phyloP scores from a whole-genome alignment of 768 basidiomycete species.

The Gloeopeniophorella convolvens region DNA sequence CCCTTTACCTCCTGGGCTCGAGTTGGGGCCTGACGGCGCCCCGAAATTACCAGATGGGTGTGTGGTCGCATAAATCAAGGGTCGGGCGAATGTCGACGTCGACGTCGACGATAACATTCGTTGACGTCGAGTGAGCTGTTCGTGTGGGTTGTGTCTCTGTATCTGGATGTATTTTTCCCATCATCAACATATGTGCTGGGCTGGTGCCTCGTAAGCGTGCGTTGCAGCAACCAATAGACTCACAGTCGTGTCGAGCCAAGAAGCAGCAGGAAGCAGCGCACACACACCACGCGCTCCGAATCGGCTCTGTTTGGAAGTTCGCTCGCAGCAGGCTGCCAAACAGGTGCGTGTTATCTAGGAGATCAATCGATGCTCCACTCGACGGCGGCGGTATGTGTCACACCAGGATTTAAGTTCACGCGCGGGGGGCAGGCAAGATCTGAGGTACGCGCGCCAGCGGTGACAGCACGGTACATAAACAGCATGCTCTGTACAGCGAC shows the following conservation, averaged over 20 bases:
- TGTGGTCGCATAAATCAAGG: constrained; percentile 22
- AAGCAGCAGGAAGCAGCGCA: background rate
- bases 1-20: constrained; percentile 65
- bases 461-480: constrained; percentile 9
- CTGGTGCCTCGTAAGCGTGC: background rate
- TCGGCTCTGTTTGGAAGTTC: background rate
- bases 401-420: background rate
- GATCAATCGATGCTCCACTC: constrained; percentile 4
- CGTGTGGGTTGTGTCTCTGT: no score
- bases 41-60: constrained; percentile 40
- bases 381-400: background rate
- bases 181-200: background rate
- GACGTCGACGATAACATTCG: no score
- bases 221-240: background rate
- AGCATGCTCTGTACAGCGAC: no score
- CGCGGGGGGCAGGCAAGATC: background rate
- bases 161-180: background rate
- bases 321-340: background rate
- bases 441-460: background rate
- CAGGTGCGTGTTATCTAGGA: constrained; percentile 3
- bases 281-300: background rate
- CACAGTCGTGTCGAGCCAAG: background rate
- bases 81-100: background rate
- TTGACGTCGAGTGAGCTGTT: no score
- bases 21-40: constrained; percentile 47